phyloP scores from a whole-genome alignment of 495 filamentous ascomycete genomes.

The Daldinia concentrica region DNA sequence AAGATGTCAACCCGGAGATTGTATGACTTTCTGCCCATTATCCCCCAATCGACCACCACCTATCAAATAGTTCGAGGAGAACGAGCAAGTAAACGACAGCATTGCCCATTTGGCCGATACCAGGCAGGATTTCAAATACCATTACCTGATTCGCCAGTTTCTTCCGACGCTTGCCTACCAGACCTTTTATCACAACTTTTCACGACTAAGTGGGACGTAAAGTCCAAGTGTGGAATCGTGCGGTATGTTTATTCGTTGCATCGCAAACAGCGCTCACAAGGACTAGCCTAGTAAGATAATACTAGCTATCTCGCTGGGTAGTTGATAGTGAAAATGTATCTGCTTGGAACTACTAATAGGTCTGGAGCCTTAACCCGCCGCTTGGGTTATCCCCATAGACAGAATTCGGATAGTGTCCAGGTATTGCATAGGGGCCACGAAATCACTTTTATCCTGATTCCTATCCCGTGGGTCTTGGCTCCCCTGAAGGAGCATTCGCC shows the following conservation, averaged over 20 bases:
- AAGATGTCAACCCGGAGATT: conserved; percentile 46
- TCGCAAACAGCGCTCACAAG: not conserved
- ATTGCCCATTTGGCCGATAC: not conserved
- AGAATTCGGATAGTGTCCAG: not conserved
- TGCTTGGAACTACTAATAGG: not conserved
- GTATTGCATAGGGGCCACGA: not conserved
- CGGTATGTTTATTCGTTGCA: not conserved
- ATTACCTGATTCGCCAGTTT: not conserved
- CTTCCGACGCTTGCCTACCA: not conserved
- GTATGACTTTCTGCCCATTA: conserved; percentile 11
- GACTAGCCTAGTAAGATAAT: not conserved
- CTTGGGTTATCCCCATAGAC: not conserved
- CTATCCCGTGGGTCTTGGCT: no score
- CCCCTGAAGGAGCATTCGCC: no score
- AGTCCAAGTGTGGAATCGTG: not conserved
- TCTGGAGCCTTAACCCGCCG: no score
- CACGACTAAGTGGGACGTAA: not conserved
- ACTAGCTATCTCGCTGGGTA: not conserved
- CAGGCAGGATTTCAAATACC: not conserved
- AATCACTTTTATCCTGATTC: no score
- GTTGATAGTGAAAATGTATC: not conserved
- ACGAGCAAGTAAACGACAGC: not conserved
- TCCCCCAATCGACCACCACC: not conserved
- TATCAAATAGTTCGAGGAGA: not conserved
- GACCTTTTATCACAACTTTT: not conserved